Conservation (phyloP, 1,284 basidiomycete species). For the Cutaneotrichosporon sp. region DNA sequence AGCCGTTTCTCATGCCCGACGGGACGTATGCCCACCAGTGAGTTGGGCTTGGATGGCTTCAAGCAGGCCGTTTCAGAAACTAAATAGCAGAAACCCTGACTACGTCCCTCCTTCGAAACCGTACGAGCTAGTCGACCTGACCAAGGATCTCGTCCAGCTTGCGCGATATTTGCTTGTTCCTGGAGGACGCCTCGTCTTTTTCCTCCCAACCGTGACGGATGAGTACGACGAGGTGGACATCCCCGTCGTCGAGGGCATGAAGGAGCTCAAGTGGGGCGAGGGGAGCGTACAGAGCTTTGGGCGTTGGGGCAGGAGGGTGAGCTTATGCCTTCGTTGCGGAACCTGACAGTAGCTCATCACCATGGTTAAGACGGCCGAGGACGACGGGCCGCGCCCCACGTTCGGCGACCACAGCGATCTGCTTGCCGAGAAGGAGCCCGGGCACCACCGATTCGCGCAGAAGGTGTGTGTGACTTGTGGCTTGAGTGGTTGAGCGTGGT, state of each 20-base stretch:
- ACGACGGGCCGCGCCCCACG: constrained; percentile 45
- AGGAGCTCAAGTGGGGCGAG: constrained; percentile 64
- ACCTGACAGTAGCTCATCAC: constrained; percentile 70
- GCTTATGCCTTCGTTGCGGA: constrained; percentile 39
- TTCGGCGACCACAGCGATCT: constrained; percentile 41
- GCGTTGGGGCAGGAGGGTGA: constrained; percentile 86
- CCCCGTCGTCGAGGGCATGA: constrained; percentile 73
- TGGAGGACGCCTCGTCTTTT: constrained; percentile 87
- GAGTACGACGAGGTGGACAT: constrained; percentile 86
- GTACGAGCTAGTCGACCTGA: constrained; percentile 86
- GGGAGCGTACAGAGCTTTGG: constrained; percentile 95
- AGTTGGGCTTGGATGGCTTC: constrained; percentile 19
- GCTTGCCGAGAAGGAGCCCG: constrained; percentile 38
- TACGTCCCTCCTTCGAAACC: constrained; percentile 86
- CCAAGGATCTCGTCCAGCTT: constrained; percentile 75
- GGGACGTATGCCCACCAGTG: constrained; percentile 51
- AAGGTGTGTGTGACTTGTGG: constrained; percentile 23
- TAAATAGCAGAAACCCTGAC: constrained; percentile 59
- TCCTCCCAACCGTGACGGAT: constrained; percentile 87
- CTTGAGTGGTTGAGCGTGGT: background rate
- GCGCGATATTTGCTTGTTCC: constrained; percentile 82
- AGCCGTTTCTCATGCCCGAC: constrained; percentile 47
- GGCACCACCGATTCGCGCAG: constrained; percentile 44
- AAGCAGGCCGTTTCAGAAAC: background rate
- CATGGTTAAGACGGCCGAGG: constrained; percentile 67